These are phyloP conservation scores for Termitomyces sp. DNA, from an alignment of 768 basidiomycete species.

Conservation along the genomic window DNA sequence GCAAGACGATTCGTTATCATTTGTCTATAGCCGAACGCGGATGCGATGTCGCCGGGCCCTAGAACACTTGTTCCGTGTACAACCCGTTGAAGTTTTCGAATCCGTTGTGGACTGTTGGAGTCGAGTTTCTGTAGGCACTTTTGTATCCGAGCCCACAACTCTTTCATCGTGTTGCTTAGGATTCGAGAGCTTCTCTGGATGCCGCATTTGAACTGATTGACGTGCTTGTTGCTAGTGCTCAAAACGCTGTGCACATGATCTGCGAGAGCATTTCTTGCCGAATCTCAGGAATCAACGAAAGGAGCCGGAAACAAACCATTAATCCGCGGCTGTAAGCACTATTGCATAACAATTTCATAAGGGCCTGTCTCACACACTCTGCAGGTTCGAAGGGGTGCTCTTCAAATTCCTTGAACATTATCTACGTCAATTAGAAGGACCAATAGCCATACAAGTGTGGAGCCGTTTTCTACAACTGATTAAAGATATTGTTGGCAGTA, in stretches of 20 bases:
- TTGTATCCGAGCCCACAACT: neutral
- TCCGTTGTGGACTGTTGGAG: slow-evolving; percentile 82
- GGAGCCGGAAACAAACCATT: slow-evolving; percentile 50
- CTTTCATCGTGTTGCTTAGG: slow-evolving; percentile 19
- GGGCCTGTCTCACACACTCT: neutral
- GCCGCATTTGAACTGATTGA: slow-evolving; percentile 81
- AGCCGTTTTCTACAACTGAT: slow-evolving; percentile 66
- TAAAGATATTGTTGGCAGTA: slow-evolving; percentile 65
- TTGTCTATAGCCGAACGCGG: slow-evolving; percentile 64
- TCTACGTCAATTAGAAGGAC: slow-evolving; percentile 76
- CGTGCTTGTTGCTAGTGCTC: slow-evolving; percentile 75
- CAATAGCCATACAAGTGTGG: slow-evolving; percentile 93
- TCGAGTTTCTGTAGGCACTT: slow-evolving; percentile 42
- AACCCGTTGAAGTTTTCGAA: slow-evolving; percentile 79
- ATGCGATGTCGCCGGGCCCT: slow-evolving; percentile 71
- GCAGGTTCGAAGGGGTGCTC: slow-evolving; percentile 63
- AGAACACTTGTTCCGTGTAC: slow-evolving; percentile 80
- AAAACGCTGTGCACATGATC: slow-evolving; percentile 81
- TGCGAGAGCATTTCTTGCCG: slow-evolving; percentile 77
- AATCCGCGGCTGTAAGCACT: slow-evolving; percentile 62
- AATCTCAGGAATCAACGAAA: slow-evolving; percentile 49
- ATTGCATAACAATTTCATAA: neutral
- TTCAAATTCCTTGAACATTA: slow-evolving; percentile 90
- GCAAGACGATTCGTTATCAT: slow-evolving; percentile 59
- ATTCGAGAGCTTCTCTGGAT: slow-evolving; percentile 33